phyloP scores from a whole-genome alignment of 495 filamentous ascomycete species.

The Corynascus novoguineensis region DNA sequence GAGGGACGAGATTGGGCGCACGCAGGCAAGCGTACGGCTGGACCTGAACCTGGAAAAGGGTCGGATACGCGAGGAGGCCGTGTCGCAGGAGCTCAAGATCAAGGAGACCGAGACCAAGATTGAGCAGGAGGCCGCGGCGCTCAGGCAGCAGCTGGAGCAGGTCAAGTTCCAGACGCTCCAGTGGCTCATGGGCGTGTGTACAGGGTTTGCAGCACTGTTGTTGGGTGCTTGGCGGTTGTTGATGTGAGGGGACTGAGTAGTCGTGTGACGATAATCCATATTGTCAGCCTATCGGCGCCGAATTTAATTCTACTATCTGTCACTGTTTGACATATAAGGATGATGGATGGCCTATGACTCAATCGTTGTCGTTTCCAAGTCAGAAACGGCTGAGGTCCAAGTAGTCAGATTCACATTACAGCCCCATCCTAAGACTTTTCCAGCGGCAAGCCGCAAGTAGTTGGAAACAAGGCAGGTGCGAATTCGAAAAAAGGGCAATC shows the following conservation, averaged over 20 bases:
- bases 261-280: too few species aligned
- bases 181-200: slow-evolving; percentile 98
- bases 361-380: too few species aligned
- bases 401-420: too few species aligned
- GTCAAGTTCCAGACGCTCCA: slow-evolving; percentile 97
- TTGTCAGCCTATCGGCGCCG: too few species aligned
- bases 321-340: too few species aligned
- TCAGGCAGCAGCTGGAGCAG: slow-evolving; percentile 87
- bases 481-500: background rate
- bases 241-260: slow-evolving; percentile 37
- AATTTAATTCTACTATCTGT: too few species aligned
- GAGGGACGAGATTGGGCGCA: slow-evolving; percentile 88
- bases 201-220: slow-evolving; percentile 82
- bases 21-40: slow-evolving; percentile 82
- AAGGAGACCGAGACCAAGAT: slow-evolving; percentile 98
- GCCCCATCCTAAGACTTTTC: too few species aligned
- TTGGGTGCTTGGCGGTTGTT: slow-evolving; percentile 95
- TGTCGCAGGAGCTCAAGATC: slow-evolving; percentile 94
- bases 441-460: too few species aligned
- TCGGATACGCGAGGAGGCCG: slow-evolving; percentile 91
- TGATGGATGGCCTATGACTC: too few species aligned
- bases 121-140: slow-evolving; percentile 90
- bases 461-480: too few species aligned
- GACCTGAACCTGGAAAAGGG: slow-evolving; percentile 98
- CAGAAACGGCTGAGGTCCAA: too few species aligned